Percentiles rank a stretch among this genome's conserved stretches.
phyloP scores from a whole-genome alignment of 2,329 filamentous ascomycete genomes.

The Exophiala spinifera region DNA sequence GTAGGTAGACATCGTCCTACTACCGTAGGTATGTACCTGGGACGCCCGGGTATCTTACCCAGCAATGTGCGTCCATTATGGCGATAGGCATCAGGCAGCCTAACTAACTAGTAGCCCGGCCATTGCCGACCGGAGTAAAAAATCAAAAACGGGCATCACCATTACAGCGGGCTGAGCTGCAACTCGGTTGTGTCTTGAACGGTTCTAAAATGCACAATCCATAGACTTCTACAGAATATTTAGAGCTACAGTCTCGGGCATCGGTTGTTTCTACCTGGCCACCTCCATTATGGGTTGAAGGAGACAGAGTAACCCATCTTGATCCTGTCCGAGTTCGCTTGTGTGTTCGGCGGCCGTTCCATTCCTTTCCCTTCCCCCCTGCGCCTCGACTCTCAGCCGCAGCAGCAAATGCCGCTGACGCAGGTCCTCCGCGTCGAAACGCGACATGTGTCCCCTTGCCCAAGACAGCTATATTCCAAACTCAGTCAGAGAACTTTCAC shows the following conservation, averaged over 20 bases:
- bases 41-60: no score
- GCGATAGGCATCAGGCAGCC: no score
- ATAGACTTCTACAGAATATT: neutral
- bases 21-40: no score
- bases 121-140: neutral
- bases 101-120: neutral
- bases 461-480: slow-evolving; percentile 3
- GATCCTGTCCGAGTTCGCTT: neutral
- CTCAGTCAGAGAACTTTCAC: slow-evolving; percentile 2
- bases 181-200: no score
- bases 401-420: slow-evolving; percentile 26
- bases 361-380: neutral
- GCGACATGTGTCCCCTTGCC: slow-evolving; percentile 23
- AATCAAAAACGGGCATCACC: neutral
- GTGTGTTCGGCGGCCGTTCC: slow-evolving; percentile 1
- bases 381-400: slow-evolving; percentile 1
- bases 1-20: no score
- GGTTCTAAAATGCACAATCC: no score
- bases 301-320: neutral
- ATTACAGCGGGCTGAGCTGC: no score
- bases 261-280: neutral
- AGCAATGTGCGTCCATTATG: no score
- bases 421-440: slow-evolving; percentile 24
- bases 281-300: slow-evolving; percentile 15
- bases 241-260: neutral